Percentiles rank a stretch among this genome's conserved stretches.
These are phyloP conservation scores for Sporisorium graminicola DNA, from an alignment of 1,284 basidiomycete genomes.

Conservation along the genomic window DNA sequence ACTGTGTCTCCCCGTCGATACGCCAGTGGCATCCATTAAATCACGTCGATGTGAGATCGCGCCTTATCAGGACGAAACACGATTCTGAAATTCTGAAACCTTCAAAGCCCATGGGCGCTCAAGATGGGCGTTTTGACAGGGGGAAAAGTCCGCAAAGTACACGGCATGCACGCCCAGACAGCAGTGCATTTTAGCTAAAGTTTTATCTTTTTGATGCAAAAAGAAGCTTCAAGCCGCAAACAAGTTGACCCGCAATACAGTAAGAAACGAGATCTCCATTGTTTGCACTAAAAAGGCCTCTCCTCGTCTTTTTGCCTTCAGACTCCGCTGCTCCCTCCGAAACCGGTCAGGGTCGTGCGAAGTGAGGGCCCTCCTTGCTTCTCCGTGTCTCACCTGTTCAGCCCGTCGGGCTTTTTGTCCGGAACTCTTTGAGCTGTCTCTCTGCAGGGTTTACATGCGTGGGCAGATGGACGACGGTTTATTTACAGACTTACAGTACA, in stretches of 20 bases:
- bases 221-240: background rate
- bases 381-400: background rate
- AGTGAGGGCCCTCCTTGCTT: slow-evolving; percentile 2
- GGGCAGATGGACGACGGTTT: background rate
- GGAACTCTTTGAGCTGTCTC: background rate
- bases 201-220: background rate
- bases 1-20: no score
- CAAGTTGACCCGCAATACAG: background rate
- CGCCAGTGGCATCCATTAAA: background rate
- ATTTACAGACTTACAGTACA: background rate
- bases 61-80: background rate
- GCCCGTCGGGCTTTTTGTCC: background rate
- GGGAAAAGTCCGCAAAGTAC: background rate
- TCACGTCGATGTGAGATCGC: background rate
- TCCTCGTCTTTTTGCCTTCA: background rate
- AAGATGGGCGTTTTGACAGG: background rate
- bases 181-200: background rate
- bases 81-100: background rate
- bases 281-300: background rate
- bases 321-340: background rate
- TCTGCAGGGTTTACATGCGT: background rate
- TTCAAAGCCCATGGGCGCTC: background rate
- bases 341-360: background rate
- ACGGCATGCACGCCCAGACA: background rate
- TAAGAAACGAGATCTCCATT: background rate